Evolutionary conservation across 2,329 filamentous ascomycete genomes (phyloP).

Genomic region (Epichloe gansuensis): DNA sequence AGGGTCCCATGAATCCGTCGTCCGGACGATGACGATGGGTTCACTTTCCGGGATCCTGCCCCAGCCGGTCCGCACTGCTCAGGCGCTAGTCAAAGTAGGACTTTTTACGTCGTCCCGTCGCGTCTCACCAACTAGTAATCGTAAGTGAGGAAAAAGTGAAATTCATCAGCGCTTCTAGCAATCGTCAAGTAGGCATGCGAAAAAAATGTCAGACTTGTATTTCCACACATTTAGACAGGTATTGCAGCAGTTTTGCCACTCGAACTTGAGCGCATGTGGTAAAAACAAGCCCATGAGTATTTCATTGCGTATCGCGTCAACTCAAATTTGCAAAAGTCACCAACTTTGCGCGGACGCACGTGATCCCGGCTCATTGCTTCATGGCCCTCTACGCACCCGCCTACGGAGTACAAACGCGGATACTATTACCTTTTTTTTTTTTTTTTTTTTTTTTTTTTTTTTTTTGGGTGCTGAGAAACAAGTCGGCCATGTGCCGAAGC

Average conservation of each 20-base stretch:
- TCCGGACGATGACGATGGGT: conserved; percentile 2
- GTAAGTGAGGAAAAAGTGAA: not conserved
- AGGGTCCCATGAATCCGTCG: not conserved
- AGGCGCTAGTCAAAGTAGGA: not conserved
- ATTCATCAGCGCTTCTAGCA: not conserved
- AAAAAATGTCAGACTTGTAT: not conserved
- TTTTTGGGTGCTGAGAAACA: too few relatives aligned
- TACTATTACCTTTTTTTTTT: too few relatives aligned
- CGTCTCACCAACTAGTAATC: conserved; percentile 1
- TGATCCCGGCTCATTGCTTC: not conserved
- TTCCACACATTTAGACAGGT: too few relatives aligned
- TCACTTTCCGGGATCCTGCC: not conserved
- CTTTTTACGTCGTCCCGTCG: not conserved
- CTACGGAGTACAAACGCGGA: too few relatives aligned
- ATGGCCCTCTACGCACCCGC: not conserved
- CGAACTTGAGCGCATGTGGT: not conserved
- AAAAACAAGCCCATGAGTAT: not conserved
- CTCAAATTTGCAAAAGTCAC: not conserved
- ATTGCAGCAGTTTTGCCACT: too few relatives aligned
- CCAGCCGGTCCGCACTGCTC: not conserved
- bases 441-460: too few relatives aligned
- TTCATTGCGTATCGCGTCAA: not conserved
- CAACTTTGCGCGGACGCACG: conserved; percentile 3
- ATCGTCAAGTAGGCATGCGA: not conserved
- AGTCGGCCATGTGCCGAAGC: too few relatives aligned